A percentile compares a stretch with the other conserved stretches of the same genome.
These are phyloP conservation scores for Phlyctochytrium bullatum DNA, from an alignment of 192 early-diverging fungal species.

Conservation along the genomic window DNA sequence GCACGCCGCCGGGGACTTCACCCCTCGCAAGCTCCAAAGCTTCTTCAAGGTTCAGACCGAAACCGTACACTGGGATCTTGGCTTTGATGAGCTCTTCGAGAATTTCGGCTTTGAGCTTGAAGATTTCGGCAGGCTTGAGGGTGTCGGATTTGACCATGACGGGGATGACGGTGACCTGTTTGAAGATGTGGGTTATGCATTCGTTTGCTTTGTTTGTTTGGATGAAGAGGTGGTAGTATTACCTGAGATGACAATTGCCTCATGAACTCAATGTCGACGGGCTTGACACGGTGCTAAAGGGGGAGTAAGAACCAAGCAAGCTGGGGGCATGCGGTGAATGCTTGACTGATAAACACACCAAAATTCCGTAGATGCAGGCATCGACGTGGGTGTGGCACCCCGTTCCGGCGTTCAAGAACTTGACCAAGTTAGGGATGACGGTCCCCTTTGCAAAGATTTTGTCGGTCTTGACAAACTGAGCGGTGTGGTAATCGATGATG, in stretches of 20 bases:
- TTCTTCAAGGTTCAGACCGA: constrained; percentile 50
- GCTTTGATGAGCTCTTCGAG: constrained; percentile 49
- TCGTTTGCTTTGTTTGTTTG: background rate
- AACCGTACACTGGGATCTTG: constrained; percentile 58
- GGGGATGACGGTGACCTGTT: constrained; percentile 62
- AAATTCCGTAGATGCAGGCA: constrained; percentile 39
- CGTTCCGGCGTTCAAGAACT: constrained; percentile 23
- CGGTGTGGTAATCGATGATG: constrained; percentile 27
- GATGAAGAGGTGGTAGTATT: background rate
- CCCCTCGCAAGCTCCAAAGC: constrained; percentile 42
- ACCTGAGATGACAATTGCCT: constrained; percentile 42
- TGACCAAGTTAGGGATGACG: constrained; percentile 12
- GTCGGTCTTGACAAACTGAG: constrained; percentile 37
- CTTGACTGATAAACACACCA: constrained; percentile 3
- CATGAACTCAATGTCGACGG: constrained; percentile 75
- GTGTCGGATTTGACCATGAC: constrained; percentile 68
- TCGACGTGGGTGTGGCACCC: constrained; percentile 45
- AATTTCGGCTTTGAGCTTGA: constrained; percentile 49
- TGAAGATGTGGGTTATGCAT: background rate
- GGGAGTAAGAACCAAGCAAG: background rate
- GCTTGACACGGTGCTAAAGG: constrained; percentile 52
- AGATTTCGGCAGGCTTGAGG: constrained; percentile 45
- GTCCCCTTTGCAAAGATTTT: constrained; percentile 28
- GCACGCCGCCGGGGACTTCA: constrained; percentile 46
- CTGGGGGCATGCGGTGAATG: background rate